Base-by-base conservation (phyloP, 495 filamentous ascomycete genomes). In the Penicillium fimorum region DNA sequence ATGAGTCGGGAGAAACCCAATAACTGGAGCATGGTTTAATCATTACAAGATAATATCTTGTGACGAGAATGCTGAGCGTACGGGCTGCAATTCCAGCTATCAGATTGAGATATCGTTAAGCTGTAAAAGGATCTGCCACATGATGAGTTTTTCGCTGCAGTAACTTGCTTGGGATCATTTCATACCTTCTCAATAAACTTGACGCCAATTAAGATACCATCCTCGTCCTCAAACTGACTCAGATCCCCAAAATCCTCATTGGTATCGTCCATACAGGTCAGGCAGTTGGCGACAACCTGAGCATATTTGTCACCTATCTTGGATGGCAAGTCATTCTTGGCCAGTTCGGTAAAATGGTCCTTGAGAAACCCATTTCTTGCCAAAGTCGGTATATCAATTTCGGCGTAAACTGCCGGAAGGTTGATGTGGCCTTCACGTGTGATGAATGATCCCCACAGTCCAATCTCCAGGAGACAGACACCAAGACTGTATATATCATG, bases 261-360 rank as follows among this genome's bases (percentile, higher is more conserved):
- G 6, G 64, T 70, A 1, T 59, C 30, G 55, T 86, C 80, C 33
- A 87, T 59, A 50, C 82, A 86, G 7, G 72, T 81, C 25, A 87
- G 57, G 61, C 84, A 87, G 15, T 60, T 71, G n/a, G 77, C 53
- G 4, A 83, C 79, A 15, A 83, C 59, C 1, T 72, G 57, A 0
- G 73, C 63, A 47, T 85, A 87, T 56, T 55, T 71, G 15, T 64
- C 53, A 13, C 84, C 83, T 74, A 86, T 82, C 3, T 57, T 47
- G 0, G 25, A 44, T 11, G 81, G 80, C 7, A 86, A 64, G n/a
- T 57, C n/a, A 0, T 62, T 40, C 22, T 53, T 54, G 0, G 80
- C 76, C 35, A 82, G 56, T 1, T 40, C 25, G 1, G 41, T 11
- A 27, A 29, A 42, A 11, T 40, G 18, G 1, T 52, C 40, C 25